Conservation (phyloP, 352 stramenopile species). For the Phytophthora vignae region DNA sequence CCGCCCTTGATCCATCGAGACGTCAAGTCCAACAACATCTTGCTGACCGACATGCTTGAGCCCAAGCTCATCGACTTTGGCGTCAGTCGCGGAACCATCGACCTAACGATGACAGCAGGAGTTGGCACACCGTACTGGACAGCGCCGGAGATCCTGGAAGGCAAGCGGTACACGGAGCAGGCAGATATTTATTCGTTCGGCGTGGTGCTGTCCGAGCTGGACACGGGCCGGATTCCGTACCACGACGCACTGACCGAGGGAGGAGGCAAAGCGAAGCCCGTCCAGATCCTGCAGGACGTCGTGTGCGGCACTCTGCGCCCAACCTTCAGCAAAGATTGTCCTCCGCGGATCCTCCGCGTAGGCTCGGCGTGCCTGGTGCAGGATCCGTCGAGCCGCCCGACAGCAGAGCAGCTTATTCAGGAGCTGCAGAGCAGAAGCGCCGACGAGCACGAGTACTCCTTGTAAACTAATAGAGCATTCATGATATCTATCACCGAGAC, state of each 20-base stretch:
- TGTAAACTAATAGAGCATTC: conserved; percentile 11
- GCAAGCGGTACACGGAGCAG: conserved; percentile 60
- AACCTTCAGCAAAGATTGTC: conserved; percentile 50
- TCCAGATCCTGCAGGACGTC: conserved; percentile 59
- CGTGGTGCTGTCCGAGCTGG: conserved; percentile 59
- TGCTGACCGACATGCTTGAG: conserved; percentile 71
- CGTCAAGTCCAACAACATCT: conserved; percentile 63
- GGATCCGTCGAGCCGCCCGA: conserved; percentile 21
- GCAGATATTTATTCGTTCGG: conserved; percentile 80
- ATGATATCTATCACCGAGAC: conserved; percentile 23
- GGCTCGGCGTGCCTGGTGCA: conserved; percentile 35
- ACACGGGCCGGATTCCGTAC: conserved; percentile 48
- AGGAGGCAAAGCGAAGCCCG: conserved; percentile 31
- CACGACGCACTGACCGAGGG: conserved; percentile 28
- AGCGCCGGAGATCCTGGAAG: conserved; percentile 74
- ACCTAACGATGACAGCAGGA: conserved; percentile 54
- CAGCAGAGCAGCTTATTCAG: conserved; percentile 14
- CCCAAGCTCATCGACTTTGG: conserved; percentile 89
- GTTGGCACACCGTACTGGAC: conserved; percentile 89
- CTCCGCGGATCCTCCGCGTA: conserved; percentile 37
- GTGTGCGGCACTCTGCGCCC: conserved; percentile 51
- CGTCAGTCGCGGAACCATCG: conserved; percentile 42
- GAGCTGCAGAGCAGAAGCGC: conserved; percentile 13
- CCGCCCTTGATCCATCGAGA: conserved; percentile 47
- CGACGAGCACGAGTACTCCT: conserved; percentile 1